Conservation (phyloP, 2,329 filamentous ascomycete species). For the Meredithiella fracta region DNA sequence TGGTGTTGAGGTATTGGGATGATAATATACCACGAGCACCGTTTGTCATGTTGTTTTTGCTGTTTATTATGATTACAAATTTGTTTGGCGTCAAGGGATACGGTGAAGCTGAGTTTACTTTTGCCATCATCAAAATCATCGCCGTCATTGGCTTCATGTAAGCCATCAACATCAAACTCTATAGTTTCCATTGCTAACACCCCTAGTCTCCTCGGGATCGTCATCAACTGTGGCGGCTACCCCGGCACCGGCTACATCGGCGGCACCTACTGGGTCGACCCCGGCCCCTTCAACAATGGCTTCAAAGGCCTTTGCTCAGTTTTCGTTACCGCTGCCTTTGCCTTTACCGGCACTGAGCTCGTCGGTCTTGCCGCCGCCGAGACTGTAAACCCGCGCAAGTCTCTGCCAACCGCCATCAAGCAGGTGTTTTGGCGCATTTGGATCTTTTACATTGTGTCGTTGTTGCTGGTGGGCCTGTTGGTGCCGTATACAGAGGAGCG, state of each 20-base stretch:
- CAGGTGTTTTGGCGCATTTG: conserved; percentile 92
- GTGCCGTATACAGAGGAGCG: conserved; percentile 47
- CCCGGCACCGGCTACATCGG: conserved; percentile 63
- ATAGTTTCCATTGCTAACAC: background rate
- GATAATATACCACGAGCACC: conserved; percentile 46
- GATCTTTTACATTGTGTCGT: conserved; percentile 74
- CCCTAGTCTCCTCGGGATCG: conserved; percentile 60
- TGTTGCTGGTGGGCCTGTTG: conserved; percentile 65
- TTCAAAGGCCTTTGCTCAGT: conserved; percentile 71
- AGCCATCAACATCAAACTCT: conserved; percentile 21
- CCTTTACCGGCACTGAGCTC: conserved; percentile 60
- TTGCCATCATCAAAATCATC: conserved; percentile 70
- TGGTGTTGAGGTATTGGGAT: conserved; percentile 73
- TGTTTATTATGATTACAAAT: conserved; percentile 65
- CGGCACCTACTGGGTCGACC: conserved; percentile 56
- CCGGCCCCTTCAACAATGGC: conserved; percentile 71
- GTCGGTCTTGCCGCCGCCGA: conserved; percentile 65
- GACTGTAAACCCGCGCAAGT: conserved; percentile 63
- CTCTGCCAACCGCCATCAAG: conserved; percentile 72
- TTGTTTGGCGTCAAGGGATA: conserved; percentile 78
- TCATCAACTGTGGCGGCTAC: conserved; percentile 70
- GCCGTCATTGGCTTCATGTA: conserved; percentile 81
- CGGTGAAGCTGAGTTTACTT: conserved; percentile 77
- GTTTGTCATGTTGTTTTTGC: conserved; percentile 70
- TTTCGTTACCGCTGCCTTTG: conserved; percentile 61